Conservation (phyloP, 139 green algal species). For the Chlorella sp. region DNA sequence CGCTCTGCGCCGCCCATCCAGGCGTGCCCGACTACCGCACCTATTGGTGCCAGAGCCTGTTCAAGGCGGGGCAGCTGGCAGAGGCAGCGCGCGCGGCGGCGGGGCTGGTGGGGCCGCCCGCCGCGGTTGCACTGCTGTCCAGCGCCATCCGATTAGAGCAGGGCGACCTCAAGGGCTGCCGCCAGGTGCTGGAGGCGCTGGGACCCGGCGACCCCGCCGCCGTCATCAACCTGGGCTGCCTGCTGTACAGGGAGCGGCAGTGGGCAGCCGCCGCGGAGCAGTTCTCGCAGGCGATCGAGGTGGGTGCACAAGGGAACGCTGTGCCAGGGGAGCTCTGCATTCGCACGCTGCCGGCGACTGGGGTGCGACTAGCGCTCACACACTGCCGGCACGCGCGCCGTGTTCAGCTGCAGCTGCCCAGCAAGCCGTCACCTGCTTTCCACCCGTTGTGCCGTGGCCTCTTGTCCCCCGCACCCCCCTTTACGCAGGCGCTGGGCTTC, state of each 20-base stretch:
- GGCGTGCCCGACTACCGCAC: constrained; percentile 10
- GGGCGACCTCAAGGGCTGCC: constrained; percentile 70
- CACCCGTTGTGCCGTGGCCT: too few species aligned
- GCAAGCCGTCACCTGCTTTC: too few species aligned
- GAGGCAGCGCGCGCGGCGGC: constrained; percentile 12
- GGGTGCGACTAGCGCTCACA: too few species aligned
- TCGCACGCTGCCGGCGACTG: too few species aligned
- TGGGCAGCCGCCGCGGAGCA: constrained; percentile 58
- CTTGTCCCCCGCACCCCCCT: too few species aligned
- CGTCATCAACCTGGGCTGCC: constrained; percentile 68
- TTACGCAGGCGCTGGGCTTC: constrained; percentile 28
- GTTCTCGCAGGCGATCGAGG: constrained; percentile 64
- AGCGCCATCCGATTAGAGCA: constrained; percentile 78
- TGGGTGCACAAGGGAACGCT: not conserved
- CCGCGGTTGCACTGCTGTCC: constrained; percentile 32
- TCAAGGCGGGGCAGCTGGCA: constrained; percentile 13
- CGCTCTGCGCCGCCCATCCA: not conserved
- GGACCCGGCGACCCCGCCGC: constrained; percentile 52
- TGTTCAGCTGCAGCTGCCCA: too few species aligned
- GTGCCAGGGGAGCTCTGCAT: too few species aligned
- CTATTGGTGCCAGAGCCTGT: constrained; percentile 28
- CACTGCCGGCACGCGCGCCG: too few species aligned
- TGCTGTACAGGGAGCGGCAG: constrained; percentile 78
- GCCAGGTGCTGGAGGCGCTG: constrained; percentile 63
- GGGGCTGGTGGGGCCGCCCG: not conserved